Evolutionary conservation across 257 asterid species (phyloP).

Genomic region (Mitragyna speciosa): DNA sequence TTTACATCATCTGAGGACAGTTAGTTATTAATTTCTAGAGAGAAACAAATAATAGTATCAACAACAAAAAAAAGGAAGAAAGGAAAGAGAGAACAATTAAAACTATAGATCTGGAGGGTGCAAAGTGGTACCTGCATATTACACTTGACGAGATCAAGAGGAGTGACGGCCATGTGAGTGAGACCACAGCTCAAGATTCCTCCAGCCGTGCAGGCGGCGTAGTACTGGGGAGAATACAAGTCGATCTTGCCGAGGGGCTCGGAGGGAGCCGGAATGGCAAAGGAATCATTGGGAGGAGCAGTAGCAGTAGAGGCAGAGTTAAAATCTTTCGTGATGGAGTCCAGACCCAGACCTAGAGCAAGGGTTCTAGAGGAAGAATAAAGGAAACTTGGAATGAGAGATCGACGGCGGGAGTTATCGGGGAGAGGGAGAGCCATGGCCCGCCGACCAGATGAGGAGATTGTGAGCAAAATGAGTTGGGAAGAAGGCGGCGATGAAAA

Average conservation of each 20-base stretch:
- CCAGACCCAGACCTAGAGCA: slow-evolving; percentile 9
- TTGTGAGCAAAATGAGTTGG: too few relatives aligned
- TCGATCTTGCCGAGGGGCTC: slow-evolving; percentile 71
- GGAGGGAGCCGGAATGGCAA: slow-evolving; percentile 65
- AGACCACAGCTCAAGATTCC: slow-evolving; percentile 95
- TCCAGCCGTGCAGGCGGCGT: slow-evolving; percentile 84
- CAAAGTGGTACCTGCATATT: slow-evolving; percentile 71
- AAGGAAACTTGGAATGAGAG: slow-evolving; percentile 69
- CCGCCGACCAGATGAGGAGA: not conserved
- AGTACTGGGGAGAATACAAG: slow-evolving; percentile 74
- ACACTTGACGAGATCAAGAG: slow-evolving; percentile 96
- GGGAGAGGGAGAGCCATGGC: slow-evolving; percentile 17
- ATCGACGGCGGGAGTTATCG: slow-evolving; percentile 55
- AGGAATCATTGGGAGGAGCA: slow-evolving; percentile 31
- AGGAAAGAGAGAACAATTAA: not conserved
- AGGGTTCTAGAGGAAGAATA: slow-evolving; percentile 48
- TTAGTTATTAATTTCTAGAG: too few relatives aligned
- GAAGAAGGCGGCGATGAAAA: not conserved
- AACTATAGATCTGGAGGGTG: too few relatives aligned
- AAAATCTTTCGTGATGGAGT: slow-evolving; percentile 22
- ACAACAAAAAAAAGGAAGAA: not conserved
- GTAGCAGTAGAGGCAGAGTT: slow-evolving; percentile 16
- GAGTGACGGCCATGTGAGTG: slow-evolving; percentile 92
- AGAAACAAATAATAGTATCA: too few relatives aligned
- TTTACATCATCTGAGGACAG: too few relatives aligned